Evolutionary conservation across 805 yeast genomes (phyloP), one percentile per base, ranked within the genome.

Genomic region (Starmera dryadoides): DNA sequence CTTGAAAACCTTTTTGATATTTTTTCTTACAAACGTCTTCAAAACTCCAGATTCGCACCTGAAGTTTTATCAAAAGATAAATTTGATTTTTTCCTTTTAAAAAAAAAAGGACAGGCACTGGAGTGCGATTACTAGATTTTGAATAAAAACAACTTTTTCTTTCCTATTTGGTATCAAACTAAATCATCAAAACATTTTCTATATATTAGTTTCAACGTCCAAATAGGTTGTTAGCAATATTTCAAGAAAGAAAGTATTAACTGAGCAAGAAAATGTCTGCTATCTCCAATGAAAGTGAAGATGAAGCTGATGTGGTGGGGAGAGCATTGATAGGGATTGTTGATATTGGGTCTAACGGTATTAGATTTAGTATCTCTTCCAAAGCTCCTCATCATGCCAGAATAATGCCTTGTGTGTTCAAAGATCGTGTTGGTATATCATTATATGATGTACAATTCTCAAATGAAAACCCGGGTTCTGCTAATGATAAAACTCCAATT

Each of bases 301-400:
- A 64, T 33, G 81, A 74, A 49, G 74, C 79, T 1, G 75, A 73
- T 15, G 70, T 76, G 3, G 79, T 76, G 9, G 79, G 77, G 2
- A 62, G 80, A 47, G 73, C 79, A 6, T 53, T 77, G 26, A 69
- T 74, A 15, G 87, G 81, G 8, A 75, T 83, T 34, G 87, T 81
- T 3, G 89, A 84, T 55, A 79, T 84, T 17, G 91, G 89, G 8
- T 79, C 89, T 16, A 80, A 81, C 52, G 89, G 86, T 30, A 72
- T 83, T 34, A 63, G 89, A 38, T 81, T 84, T 52, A 75, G 85
- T 32, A 81, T 83, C 31, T 77, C 86, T 15, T 80, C 87, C 2
- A 69, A 75, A 36, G 81, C 83, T 3, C 66, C 81, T 1, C 79
- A 74, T 44, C 84, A 80, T 55, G 86, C 86, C 1, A 68, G 93